Base-by-base conservation (phyloP, 2,329 filamentous ascomycete genomes). In the Cercospora zeina region DNA sequence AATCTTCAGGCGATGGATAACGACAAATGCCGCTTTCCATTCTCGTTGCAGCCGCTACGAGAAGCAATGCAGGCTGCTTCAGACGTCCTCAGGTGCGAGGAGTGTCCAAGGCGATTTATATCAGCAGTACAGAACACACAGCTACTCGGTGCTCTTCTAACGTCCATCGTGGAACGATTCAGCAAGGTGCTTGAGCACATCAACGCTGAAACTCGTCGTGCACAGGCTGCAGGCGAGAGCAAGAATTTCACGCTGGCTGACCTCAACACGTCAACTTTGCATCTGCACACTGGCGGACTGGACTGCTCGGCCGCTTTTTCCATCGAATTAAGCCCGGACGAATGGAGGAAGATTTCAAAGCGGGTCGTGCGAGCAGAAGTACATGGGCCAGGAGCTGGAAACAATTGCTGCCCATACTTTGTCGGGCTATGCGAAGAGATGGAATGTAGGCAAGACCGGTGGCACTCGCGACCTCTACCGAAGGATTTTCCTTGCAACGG, bases 231-330 rank as follows among this genome's bases (percentile, higher is more conserved):
- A 0, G 71, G 73, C 2, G 67, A 71, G 24, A 78, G 71, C 58
- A 81, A 80, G 56, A 68, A 70, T 4, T 80, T 78, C 61, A 73
- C 77, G 1, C 71, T 83, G 8, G 77, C 77, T 31, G 79, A 81
- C 56, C 73, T 75, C n/a, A 75, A 70, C 19, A 71, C 71, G 2
- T 70, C 72, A 9, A 74, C 72, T 5, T 61, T 62, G 9, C 77
- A 81, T 63, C 64, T 81, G 4, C 80, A 82, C 54, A 78, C 79
- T 0, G 77, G 77, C 1, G 73, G 68, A 0, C 39, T 68, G 0
- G 75, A 78, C 57, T 82, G 80, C 64, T 76, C 77, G 0, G 77
- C 78, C 63, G 73, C 76, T 0, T 80, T 82, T 62, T 72, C 74
- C 21, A 70, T 82, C 34, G 75, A 79, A n/a, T 69, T 82, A 1